These are phyloP conservation scores for Pascua guehoae DNA, from an alignment of 1,284 basidiomycete genomes.

Conservation along the genomic window DNA sequence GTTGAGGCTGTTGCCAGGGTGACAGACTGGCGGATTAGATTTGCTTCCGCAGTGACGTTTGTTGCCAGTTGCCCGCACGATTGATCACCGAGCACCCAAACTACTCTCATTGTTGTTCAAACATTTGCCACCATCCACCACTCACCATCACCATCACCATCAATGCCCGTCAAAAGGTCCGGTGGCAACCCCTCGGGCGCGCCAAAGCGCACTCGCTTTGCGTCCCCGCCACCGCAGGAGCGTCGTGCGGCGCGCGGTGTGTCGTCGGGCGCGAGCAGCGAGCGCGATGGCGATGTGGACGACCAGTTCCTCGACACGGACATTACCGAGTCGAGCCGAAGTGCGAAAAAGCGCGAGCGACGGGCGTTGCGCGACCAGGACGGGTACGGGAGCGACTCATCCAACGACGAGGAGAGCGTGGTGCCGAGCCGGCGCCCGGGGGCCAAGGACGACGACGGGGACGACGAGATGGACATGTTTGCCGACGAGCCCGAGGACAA, in stretches of 20 bases:
- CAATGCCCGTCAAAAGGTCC: slow-evolving; percentile 41
- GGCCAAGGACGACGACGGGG: slow-evolving; percentile 54
- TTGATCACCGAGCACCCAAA: background rate
- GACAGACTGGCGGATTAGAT: background rate
- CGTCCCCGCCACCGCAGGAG: slow-evolving; percentile 56
- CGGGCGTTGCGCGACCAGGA: slow-evolving; percentile 68
- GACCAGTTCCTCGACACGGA: slow-evolving; percentile 42
- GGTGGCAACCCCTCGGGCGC: slow-evolving; percentile 25
- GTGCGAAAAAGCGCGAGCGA: slow-evolving; percentile 61
- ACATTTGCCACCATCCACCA: background rate
- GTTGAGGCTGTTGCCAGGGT: too few relatives aligned
- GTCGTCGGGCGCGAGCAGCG: background rate
- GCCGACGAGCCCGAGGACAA: slow-evolving; percentile 47
- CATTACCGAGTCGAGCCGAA: slow-evolving; percentile 32
- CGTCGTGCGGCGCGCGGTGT: background rate
- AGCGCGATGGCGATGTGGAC: slow-evolving; percentile 8
- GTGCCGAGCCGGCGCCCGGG: slow-evolving; percentile 60
- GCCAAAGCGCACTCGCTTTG: slow-evolving; percentile 73
- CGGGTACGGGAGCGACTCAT: slow-evolving; percentile 91
- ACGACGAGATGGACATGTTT: slow-evolving; percentile 74
- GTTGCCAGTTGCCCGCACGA: background rate
- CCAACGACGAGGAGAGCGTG: slow-evolving; percentile 76
- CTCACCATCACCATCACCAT: background rate
- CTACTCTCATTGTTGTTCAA: too few relatives aligned
- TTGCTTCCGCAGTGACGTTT: slow-evolving; percentile 8